Evolutionary conservation across 345 rosid species (phyloP).

Genomic region (Arabis hirsuta): DNA sequence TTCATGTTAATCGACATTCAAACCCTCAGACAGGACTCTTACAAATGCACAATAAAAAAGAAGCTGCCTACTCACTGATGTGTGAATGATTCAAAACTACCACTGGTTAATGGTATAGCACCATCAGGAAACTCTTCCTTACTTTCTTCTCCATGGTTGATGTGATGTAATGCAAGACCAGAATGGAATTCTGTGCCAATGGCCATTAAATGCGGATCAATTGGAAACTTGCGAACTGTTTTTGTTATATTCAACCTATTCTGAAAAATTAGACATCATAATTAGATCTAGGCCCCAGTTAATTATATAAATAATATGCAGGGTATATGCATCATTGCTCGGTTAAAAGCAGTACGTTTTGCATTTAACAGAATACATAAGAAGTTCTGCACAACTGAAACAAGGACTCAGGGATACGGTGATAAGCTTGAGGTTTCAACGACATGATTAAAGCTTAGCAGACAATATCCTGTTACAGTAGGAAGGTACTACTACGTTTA

Average conservation of each 20-base stretch:
- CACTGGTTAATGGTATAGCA: constrained; percentile 55
- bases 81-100: constrained; percentile 69
- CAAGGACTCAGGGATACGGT: constrained; percentile 12
- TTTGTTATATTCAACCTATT: constrained; percentile 98
- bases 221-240: constrained; percentile 88
- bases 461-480: not conserved
- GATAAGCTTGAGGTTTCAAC: constrained; percentile 19
- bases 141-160: constrained; percentile 87
- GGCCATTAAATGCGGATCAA: constrained; percentile 73
- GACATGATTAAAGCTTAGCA: constrained; percentile 19
- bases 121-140: constrained; percentile 73
- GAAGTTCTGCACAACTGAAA: constrained; percentile 1
- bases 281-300: constrained; percentile 12
- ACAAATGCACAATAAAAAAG: constrained; percentile 13
- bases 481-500: not conserved
- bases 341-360: not conserved
- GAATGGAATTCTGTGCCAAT: constrained; percentile 87
- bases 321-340: constrained; percentile 1
- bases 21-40: constrained; percentile 19
- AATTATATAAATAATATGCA: constrained; percentile 7
- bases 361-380: not conserved
- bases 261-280: constrained; percentile 53
- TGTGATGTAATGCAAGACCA: constrained; percentile 54
- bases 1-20: constrained; percentile 30
- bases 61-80: constrained; percentile 69